Base-by-base conservation (phyloP, 1,284 basidiomycete genomes). In the Sporisorium scitamineum region DNA sequence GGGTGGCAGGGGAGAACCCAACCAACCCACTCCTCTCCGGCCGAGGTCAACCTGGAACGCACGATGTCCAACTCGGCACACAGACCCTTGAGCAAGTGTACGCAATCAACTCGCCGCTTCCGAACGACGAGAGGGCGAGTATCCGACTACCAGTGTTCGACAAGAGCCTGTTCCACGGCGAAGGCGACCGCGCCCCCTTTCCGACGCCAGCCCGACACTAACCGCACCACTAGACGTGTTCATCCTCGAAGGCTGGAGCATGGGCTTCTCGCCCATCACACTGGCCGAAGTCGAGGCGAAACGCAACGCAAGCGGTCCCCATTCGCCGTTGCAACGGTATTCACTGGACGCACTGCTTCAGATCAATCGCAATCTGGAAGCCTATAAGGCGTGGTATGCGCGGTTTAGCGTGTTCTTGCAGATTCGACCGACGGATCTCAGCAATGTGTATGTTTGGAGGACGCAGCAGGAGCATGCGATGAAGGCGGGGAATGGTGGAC, bases 221-320 rank as follows among this genome's bases (percentile, higher is more conserved):
- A 22, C 47, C 0, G 11, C 63, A 1, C 68, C 69, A 1, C 31
- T 76, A 0, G 73, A 76, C 42, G 55, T 76, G 13, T 76, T 76
- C 27, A 70, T 76, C 22, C 54, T 76, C 13, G 73, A 76, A 37
- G 73, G 73, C 22, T 76, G 73, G 73, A 68, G 61, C 39, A 71
- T 76, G 73, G 73, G 73, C 18, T 76, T 76, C 44, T 64, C 68
- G 1, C 42, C 64, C 5, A 67, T 76, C 27, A 5, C 57, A 3
- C 26, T 51, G 1, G 34, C 27, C 0, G 47, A 66, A 27, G 60
- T 75, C 7, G 37, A 52, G 18, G 18, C 45, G 13, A 75, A 70
- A 37, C 44, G 45, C 18, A 11, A 14, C 0, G 20, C 31, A 6
- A 57, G 59, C 20, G 7, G 16, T 5, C 44, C 63, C 4, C 60